These are phyloP conservation scores for Acorus calamus DNA, from an alignment of 106 monocot species.

Conservation along the genomic window DNA sequence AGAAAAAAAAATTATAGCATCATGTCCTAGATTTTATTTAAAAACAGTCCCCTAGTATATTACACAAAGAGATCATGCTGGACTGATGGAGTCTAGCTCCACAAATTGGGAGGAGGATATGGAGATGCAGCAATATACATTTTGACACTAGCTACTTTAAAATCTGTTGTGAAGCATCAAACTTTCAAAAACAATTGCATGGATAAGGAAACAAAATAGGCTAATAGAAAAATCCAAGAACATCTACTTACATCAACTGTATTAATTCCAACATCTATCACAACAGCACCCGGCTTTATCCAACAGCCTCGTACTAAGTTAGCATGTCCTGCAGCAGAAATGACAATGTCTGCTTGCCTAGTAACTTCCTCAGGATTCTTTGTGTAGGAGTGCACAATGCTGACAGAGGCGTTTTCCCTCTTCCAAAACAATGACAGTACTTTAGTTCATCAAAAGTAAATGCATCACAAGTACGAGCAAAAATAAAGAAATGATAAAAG, in stretches of 20 bases:
- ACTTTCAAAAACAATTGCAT: no score
- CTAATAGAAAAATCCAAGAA: not conserved
- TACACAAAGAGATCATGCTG: no score
- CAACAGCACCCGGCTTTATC: slow-evolving; percentile 93
- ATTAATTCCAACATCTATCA: slow-evolving; percentile 95
- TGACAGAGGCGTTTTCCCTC: slow-evolving; percentile 85
- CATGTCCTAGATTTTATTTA: no score
- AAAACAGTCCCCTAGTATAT: no score
- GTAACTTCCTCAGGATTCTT: slow-evolving; percentile 84
- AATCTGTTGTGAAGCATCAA: no score
- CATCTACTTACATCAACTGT: slow-evolving; percentile 66
- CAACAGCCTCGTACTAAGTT: slow-evolving; percentile 84
- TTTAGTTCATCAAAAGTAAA: no score
- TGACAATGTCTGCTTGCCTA: slow-evolving; percentile 84
- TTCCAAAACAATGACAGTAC: slow-evolving; percentile 17
- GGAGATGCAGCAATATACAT: no score
- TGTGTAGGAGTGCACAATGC: slow-evolving; percentile 81
- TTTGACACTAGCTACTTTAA: no score
- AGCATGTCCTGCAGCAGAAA: slow-evolving; percentile 77
- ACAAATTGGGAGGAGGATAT: no score
- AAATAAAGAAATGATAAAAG: not conserved
- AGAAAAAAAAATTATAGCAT: no score
- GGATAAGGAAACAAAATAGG: no score
- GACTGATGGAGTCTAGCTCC: no score
- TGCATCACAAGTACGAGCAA: not conserved